A percentile compares a stretch with the other conserved stretches of the same genome.
Evolutionary conservation across 1,139 yeast species (phyloP).

Genomic region (Geotrichum fermentans): DNA sequence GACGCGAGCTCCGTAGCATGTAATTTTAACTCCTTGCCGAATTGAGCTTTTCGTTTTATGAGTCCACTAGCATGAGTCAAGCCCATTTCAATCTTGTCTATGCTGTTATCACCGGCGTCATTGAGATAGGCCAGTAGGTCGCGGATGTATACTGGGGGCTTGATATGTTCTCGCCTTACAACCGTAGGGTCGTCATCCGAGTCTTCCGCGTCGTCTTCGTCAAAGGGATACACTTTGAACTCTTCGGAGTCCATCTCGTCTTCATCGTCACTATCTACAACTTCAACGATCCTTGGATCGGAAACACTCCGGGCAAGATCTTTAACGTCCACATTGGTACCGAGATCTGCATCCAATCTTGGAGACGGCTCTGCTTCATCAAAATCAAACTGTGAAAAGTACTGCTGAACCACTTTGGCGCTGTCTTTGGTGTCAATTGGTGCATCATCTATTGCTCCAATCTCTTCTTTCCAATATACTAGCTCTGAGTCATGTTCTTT

Average conservation of each 20-base stretch:
- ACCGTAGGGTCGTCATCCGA: constrained; percentile 42
- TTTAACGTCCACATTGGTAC: not conserved
- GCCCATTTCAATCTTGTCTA: constrained; percentile 50
- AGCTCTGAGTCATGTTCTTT: constrained; percentile 23
- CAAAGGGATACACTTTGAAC: constrained; percentile 29
- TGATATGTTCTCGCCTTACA: constrained; percentile 39
- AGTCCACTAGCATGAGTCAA: constrained; percentile 52
- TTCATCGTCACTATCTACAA: constrained; percentile 23
- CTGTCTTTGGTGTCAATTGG: constrained; percentile 20
- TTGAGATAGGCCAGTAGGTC: constrained; percentile 55
- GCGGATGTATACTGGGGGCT: constrained; percentile 56
- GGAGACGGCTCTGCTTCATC: too few relatives aligned
- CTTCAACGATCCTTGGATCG: not conserved
- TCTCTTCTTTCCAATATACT: constrained; percentile 17
- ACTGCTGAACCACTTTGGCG: constrained; percentile 9
- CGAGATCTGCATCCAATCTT: not conserved
- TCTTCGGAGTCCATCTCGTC: constrained; percentile 22
- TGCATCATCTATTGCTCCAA: constrained; percentile 1
- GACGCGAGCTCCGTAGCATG: constrained; percentile 48
- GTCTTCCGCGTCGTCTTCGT: constrained; percentile 25
- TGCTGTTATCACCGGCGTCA: constrained; percentile 36
- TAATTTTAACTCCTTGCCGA: constrained; percentile 52
- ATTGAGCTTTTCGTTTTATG: constrained; percentile 48
- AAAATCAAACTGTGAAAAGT: not conserved
- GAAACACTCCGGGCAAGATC: too few relatives aligned